phyloP scores from a whole-genome alignment of 345 rosid species.

The Murraya paniculata region DNA sequence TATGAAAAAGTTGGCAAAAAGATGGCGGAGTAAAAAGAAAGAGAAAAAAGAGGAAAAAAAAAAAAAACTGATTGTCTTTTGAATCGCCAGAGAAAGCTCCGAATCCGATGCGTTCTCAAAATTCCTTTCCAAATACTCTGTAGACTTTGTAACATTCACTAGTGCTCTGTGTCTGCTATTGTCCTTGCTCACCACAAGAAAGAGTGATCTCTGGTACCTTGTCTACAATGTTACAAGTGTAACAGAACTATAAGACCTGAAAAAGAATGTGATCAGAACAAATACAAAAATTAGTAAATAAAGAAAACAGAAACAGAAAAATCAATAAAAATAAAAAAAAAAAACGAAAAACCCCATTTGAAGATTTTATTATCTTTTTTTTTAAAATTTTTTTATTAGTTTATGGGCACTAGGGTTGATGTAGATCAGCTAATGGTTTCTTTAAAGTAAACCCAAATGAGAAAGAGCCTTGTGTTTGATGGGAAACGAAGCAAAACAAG shows the following conservation, averaged over 20 bases:
- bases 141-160: constrained; percentile 1
- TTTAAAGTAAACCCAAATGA: constrained; percentile 31
- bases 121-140: constrained; percentile 3
- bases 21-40: neutral
- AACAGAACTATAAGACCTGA: neutral
- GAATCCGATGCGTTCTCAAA: constrained; percentile 26
- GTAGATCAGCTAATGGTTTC: constrained; percentile 10
- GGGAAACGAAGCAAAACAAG: neutral
- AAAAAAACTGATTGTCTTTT: neutral
- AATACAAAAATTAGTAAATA: neutral
- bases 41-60: neutral
- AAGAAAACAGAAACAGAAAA: neutral
- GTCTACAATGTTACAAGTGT: constrained; percentile 9
- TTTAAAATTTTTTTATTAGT: neutral
- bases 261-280: constrained; percentile 21
- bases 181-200: neutral
- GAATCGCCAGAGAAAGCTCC: constrained; percentile 10
- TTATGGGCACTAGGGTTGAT: constrained; percentile 21
- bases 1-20: constrained; percentile 9
- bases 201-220: neutral
- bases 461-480: constrained; percentile 15
- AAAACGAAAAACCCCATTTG: neutral
- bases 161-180: neutral
- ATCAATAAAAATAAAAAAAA: too few species aligned
- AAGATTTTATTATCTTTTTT: neutral